Conservation (phyloP, 2,329 filamentous ascomycete species). For the Sarocladium kiliense region DNA sequence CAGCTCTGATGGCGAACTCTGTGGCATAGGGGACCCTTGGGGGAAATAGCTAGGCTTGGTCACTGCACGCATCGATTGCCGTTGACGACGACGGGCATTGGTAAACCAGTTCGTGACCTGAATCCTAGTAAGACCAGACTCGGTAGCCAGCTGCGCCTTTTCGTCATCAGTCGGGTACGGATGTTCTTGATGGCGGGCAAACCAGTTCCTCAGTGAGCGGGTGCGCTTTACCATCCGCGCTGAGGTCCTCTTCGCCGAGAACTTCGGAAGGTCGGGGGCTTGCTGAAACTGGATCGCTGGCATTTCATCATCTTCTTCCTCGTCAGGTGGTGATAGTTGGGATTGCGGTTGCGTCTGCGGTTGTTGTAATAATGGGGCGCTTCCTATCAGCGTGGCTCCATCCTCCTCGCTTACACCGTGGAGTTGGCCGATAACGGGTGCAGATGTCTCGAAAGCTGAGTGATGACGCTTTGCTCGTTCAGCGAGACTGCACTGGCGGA, state of each 20-base stretch:
- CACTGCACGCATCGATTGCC: neutral
- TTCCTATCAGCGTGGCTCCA: neutral
- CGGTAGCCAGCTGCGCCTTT: constrained; percentile 30
- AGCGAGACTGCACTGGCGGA: constrained; percentile 43
- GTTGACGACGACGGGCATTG: constrained; percentile 42
- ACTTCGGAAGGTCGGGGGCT: constrained; percentile 10
- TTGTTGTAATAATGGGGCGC: neutral
- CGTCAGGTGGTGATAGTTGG: neutral
- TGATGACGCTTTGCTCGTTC: constrained; percentile 37
- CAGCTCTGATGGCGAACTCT: constrained; percentile 6
- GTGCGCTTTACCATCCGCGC: constrained; percentile 40
- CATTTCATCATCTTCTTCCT: constrained; percentile 10
- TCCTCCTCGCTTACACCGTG: constrained; percentile 40
- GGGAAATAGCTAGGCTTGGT: constrained; percentile 2
- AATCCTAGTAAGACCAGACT: constrained; percentile 39
- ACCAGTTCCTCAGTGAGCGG: constrained; percentile 40
- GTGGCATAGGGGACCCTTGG: constrained; percentile 3
- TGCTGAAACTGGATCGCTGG: constrained; percentile 2
- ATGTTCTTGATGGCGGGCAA: constrained; percentile 35
- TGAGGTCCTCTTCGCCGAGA: constrained; percentile 25
- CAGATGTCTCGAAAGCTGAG: constrained; percentile 39
- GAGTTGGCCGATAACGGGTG: constrained; percentile 42
- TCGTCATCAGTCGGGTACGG: constrained; percentile 45
- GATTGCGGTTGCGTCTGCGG: neutral
- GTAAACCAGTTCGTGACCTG: constrained; percentile 47